These are phyloP conservation scores for Coemansia sp. DNA, from an alignment of 192 early-diverging fungal species.

Conservation along the genomic window DNA sequence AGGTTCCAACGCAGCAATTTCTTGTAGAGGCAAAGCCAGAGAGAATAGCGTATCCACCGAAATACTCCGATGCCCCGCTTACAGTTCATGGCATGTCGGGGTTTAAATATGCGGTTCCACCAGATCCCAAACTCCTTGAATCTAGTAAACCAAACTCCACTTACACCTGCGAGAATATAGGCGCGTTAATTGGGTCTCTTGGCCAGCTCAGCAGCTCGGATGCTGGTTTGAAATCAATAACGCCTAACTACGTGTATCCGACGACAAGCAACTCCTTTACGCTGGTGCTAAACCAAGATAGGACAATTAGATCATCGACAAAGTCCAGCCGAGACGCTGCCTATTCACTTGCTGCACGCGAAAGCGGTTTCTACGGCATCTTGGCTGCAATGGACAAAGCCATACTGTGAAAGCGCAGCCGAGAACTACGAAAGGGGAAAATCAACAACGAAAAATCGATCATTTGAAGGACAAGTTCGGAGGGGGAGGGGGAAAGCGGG, in stretches of 20 bases:
- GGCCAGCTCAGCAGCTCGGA: neutral
- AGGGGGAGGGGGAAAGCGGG: too few relatives aligned
- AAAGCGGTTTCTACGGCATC: slow-evolving; percentile 8
- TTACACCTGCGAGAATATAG: neutral
- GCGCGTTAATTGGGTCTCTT: neutral
- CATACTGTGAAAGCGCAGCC: too few relatives aligned
- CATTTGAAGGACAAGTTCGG: too few relatives aligned
- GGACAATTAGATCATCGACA: neutral
- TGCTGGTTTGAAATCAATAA: neutral
- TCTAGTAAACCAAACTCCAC: neutral
- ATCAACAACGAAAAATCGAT: too few relatives aligned
- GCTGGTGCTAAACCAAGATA: neutral
- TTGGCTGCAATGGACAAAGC: neutral
- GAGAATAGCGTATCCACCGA: neutral
- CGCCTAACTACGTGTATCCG: neutral
- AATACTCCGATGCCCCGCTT: neutral
- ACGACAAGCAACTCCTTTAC: neutral
- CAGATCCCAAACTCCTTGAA: neutral
- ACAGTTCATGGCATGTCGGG: neutral
- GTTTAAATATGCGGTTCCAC: neutral
- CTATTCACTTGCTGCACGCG: neutral
- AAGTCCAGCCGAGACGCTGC: neutral
- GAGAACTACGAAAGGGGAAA: too few relatives aligned
- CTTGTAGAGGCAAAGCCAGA: neutral
- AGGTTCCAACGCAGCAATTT: neutral